Conservation (phyloP, 371 early-diverging fungal genomes). For the Rhizopus arrhizus region DNA sequence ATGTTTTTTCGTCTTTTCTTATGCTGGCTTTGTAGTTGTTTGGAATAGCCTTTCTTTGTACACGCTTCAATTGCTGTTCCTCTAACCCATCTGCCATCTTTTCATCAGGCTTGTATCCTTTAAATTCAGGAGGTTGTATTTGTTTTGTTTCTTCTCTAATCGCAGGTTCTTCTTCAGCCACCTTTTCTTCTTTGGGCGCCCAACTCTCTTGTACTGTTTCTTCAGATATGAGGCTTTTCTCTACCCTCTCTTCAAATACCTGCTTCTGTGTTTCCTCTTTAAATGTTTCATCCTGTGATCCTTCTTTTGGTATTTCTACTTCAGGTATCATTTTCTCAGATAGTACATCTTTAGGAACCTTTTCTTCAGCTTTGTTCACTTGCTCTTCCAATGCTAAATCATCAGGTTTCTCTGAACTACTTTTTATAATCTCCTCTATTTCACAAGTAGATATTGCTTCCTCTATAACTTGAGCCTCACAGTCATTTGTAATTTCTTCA, state of each 20-base stretch:
- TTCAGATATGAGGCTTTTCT: no score
- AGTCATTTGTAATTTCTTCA: background rate
- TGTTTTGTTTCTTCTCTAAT: background rate
- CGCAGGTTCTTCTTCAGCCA: background rate
- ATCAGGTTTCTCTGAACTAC: background rate
- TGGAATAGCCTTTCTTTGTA: background rate
- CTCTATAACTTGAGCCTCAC: background rate
- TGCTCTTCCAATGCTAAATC: no score
- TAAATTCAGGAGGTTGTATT: background rate
- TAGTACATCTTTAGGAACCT: background rate
- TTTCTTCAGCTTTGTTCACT: background rate
- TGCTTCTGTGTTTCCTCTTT: background rate
- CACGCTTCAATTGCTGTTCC: background rate
- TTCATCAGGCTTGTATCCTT: conserved; percentile 8
- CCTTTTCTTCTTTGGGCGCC: background rate
- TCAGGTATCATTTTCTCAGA: background rate
- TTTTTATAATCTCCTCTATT: background rate
- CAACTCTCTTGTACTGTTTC: background rate
- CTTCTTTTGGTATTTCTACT: conserved; percentile 5
- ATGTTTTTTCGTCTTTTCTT: conserved; percentile 11
- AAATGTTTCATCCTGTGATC: background rate
- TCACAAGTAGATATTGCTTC: background rate
- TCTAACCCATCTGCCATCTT: background rate
- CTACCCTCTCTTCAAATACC: conserved; percentile 3
- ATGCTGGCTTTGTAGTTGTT: background rate